Evolutionary conservation across 2,329 filamentous ascomycete species (phyloP), one percentile per base, ranked within the genome.

Genomic region (Penicillium oxalicum): DNA sequence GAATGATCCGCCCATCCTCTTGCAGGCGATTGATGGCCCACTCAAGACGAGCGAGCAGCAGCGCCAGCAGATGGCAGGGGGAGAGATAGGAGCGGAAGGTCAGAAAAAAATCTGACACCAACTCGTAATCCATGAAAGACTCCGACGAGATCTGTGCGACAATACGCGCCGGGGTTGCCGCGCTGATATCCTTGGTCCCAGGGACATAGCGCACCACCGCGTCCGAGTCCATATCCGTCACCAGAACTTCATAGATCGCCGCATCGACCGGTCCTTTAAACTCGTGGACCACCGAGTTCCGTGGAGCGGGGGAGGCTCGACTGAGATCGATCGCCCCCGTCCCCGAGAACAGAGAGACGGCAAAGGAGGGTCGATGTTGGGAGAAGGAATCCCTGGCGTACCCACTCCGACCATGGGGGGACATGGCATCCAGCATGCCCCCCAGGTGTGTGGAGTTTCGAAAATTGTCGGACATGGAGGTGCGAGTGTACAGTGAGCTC

Each of bases 141-240:
- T 93, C 89, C 0, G 93, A 97, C 0, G 93, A 97, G 54, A 98
- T 96, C 70, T 98, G 91, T 9, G 91, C 91, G 43, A 98, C 88
- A 34, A 98, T 82, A 9, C 93, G 85, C 3, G 91, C 84, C 1
- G 91, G 90, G 0, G 90, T 96, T 11, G 93, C 93, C 32, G 93
- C 93, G 28, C 84, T 85, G 18, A 98, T 91, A 37, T 88, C 80
- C 42, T 84, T 83, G 9, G 81, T 82, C 4, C 76, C 72, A 2
- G 83, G 68, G 13, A 88, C 84, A 67, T 94, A 95, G 49, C 88
- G 86, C 24, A 98, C 91, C 49, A 95, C 83, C 1, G 84, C 76
- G 40, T 81, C 79, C 64, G 95, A 83, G 65, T 97, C 88, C 41
- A 91, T 89, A 56, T 89, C 86, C 56, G 86, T 82, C 5, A 88